Evolutionary conservation across 139 green algal species (phyloP), one percentile per base, ranked within the genome.

Genomic region (Chlamydomonas sphaeroides): DNA sequence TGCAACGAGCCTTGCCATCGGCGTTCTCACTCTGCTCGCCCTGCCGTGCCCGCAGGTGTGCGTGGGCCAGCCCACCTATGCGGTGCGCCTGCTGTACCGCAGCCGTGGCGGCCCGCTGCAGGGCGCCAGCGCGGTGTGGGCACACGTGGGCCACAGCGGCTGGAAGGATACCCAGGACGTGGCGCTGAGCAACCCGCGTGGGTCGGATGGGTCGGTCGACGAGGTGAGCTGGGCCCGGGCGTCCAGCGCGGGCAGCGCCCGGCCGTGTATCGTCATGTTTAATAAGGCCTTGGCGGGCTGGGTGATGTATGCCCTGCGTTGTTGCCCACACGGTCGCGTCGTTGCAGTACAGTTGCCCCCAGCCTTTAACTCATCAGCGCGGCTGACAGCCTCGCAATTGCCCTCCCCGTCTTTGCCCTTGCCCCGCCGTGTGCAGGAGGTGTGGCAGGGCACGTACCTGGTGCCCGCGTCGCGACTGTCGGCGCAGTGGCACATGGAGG

Each of bases 371-470:
- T 51, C 45, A 51, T 51, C 14, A n/a, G 53, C 18, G 53, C 20
- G 17, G 10, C 5, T 25, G 10, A 8, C 53, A 5, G 18, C 10
- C 6, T 23, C 30, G 38, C 28, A 67, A 67, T 20, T 5, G 8
- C 28, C 6, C 30, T 38, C 11, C 6, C 28, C 14, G 15, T 23
- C 25, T 26, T 11, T 68, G 62, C 62, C 10, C 30, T 67, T 20
- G 28, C n/a, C 10, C 10, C 5, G 15, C 63, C 8, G 17, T 18
- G 26, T 15, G 2, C 8, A 8, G 11, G n/a, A 75, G 77, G 65
- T 59, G 30, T 86, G 81, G 81, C 59, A 70, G 65, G 81, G 81
- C 48, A 62, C 62, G 26, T 86, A 86, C 81, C 17, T 41, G 10
- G 42, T 86, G 17, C 81, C 81, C 39, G 25, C 38, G 1, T 39